These are phyloP conservation scores for Colletotrichum cordylinicola DNA, from an alignment of 2,329 filamentous ascomycete species.

Conservation along the genomic window DNA sequence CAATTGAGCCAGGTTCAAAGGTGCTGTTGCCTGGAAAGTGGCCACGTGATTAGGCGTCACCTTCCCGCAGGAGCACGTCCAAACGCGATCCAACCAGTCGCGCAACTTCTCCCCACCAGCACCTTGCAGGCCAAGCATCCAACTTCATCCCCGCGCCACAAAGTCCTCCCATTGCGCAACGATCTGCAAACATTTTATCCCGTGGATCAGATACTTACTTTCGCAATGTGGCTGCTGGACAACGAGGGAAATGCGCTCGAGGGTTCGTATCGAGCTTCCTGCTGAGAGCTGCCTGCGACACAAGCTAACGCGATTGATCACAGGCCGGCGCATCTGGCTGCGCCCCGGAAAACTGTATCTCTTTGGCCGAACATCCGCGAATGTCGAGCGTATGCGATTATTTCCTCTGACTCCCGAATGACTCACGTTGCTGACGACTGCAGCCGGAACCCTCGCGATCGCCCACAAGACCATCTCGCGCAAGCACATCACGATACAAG, in stretches of 20 bases:
- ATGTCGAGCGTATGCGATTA: constrained; percentile 54
- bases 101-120: constrained; percentile 10
- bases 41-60: constrained; percentile 27
- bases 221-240: constrained; percentile 70
- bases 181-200: not conserved
- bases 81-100: constrained; percentile 1
- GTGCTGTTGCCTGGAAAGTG: constrained; percentile 9
- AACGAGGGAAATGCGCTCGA: constrained; percentile 60
- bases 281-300: not conserved
- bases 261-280: constrained; percentile 31
- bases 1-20: not conserved
- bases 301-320: not conserved
- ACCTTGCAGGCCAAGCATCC: not conserved
- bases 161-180: not conserved
- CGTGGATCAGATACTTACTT: not conserved
- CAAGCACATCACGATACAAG: constrained; percentile 82
- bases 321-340: constrained; percentile 73
- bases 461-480: constrained; percentile 85
- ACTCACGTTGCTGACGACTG: not conserved
- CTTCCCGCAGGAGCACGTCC: constrained; percentile 4
- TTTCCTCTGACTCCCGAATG: too few species aligned
- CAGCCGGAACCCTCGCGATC: constrained; percentile 73
- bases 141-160: not conserved
- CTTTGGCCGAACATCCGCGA: constrained; percentile 76
- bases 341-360: constrained; percentile 85